Percentiles rank a stretch among this genome's conserved stretches.
phyloP scores from a whole-genome alignment of 2,329 filamentous ascomycete genomes.

The Ophiostoma triangulosporum region DNA sequence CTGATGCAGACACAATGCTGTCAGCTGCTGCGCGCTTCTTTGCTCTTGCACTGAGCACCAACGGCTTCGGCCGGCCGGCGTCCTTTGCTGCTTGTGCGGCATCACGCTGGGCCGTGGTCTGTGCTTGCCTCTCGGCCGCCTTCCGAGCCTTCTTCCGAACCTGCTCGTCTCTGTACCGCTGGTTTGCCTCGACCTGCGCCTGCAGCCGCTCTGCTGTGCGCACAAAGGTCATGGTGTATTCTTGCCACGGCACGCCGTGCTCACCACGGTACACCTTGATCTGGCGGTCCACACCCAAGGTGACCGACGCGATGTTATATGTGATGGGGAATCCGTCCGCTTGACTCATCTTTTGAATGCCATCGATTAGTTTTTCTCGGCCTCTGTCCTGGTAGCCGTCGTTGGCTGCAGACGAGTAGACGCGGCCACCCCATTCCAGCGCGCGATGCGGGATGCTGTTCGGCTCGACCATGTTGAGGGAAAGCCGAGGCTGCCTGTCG shows the following conservation, averaged over 20 bases:
- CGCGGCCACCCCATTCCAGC: background rate
- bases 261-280: background rate
- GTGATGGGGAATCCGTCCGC: background rate
- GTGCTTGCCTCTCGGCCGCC: background rate
- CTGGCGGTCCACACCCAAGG: background rate
- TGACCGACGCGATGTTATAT: slow-evolving; percentile 2
- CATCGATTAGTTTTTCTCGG: background rate
- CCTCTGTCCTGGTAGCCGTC: background rate
- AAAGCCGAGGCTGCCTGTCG: background rate
- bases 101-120: background rate
- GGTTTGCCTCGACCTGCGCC: background rate
- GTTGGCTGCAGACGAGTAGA: slow-evolving; percentile 4
- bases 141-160: background rate
- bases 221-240: background rate
- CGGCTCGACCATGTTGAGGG: slow-evolving; percentile 2
- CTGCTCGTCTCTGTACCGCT: background rate
- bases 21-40: background rate
- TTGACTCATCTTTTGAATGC: background rate
- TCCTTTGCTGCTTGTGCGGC: background rate
- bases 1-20: background rate
- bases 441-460: background rate
- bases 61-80: background rate
- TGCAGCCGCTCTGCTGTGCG: background rate
- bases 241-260: background rate
- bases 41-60: background rate